Evolutionary conservation across 2,329 filamentous ascomycete genomes (phyloP).

Genomic region (Aspergillus chevalieri): DNA sequence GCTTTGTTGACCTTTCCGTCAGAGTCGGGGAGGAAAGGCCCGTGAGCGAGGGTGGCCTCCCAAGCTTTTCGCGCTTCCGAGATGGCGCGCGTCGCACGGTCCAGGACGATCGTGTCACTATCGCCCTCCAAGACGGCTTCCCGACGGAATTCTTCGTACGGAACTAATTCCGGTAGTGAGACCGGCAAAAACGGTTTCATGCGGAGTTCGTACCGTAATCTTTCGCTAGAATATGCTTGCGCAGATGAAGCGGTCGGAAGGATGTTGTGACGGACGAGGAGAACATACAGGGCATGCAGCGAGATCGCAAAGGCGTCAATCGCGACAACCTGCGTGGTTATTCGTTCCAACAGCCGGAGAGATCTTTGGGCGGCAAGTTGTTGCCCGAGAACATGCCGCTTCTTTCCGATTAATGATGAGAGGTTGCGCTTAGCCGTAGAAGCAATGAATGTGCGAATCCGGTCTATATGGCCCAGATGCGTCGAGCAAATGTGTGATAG

Average conservation of each 20-base stretch:
- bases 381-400: constrained; percentile 15
- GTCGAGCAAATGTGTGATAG: constrained; percentile 67
- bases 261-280: constrained; percentile 54
- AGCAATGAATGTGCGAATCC: constrained; percentile 62
- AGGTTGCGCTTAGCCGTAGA: constrained; percentile 24
- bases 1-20: constrained; percentile 22
- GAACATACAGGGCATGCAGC: constrained; percentile 57
- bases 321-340: constrained; percentile 60
- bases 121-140: constrained; percentile 40
- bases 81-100: constrained; percentile 34
- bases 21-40: constrained; percentile 25
- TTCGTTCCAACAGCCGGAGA: constrained; percentile 51
- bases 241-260: constrained; percentile 44
- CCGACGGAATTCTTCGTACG: constrained; percentile 55
- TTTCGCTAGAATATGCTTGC: constrained; percentile 59
- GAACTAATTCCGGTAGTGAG: constrained; percentile 60
- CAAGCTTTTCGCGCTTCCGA: constrained; percentile 38
- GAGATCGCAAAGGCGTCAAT: constrained; percentile 50
- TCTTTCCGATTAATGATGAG: constrained; percentile 9
- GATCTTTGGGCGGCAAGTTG: constrained; percentile 32
- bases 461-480: constrained; percentile 62
- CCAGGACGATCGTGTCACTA: constrained; percentile 34
- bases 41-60: constrained; percentile 37
- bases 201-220: constrained; percentile 70
- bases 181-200: constrained; percentile 77